A percentile compares a stretch with the other conserved stretches of the same genome.
Evolutionary conservation across 2,329 filamentous ascomycete species (phyloP).

Genomic region (Blastomyces gilchristii): DNA sequence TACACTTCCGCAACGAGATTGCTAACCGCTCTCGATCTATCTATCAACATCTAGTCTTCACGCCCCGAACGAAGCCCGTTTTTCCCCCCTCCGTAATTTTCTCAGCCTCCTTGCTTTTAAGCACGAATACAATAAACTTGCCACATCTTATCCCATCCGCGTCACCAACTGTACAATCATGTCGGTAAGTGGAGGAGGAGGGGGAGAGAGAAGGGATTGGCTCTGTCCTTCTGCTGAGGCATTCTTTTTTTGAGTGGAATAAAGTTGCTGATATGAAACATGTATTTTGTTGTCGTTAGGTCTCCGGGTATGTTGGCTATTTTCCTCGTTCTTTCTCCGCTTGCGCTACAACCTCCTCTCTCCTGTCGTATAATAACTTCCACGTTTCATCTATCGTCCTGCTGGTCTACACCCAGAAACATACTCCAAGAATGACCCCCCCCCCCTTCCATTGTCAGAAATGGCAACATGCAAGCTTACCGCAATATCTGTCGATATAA

Average conservation of each 20-base stretch:
- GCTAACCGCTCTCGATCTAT: neutral
- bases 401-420: neutral
- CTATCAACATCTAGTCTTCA: neutral
- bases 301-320: slow-evolving; percentile 2
- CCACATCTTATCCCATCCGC: neutral
- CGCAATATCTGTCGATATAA: neutral
- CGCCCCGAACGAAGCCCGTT: neutral
- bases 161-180: neutral
- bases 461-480: neutral
- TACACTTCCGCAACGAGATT: neutral
- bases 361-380: neutral
- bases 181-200: neutral
- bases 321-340: neutral
- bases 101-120: neutral
- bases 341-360: neutral
- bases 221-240: neutral
- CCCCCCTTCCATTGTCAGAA: neutral
- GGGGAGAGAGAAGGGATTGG: neutral
- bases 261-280: neutral
- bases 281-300: neutral
- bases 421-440: neutral
- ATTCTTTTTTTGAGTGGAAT: neutral
- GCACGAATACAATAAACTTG: neutral
- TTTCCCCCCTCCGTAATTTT: too few relatives aligned
- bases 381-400: neutral